Base-by-base conservation (phyloP, 257 asterid genomes). In the Forsythia suspensa region DNA sequence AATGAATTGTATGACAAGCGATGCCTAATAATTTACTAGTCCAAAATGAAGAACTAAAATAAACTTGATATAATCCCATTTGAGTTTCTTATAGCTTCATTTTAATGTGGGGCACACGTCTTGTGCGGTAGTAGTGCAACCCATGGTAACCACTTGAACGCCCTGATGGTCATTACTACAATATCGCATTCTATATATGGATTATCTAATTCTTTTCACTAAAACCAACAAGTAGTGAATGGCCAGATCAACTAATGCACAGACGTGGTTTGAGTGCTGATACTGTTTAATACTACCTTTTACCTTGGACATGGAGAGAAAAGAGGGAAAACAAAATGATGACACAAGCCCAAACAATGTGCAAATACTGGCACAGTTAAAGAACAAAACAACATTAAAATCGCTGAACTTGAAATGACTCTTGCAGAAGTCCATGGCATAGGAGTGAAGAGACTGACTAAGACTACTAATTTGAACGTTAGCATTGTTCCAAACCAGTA, bases 1-100 rank as follows among this genome's bases (percentile, higher is more conserved):
- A 20, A 51, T 78, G 65, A 68, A 48, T 43, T 75, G 8, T 39
- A 70, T n/a, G 55, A 37, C 74, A 74, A 61, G 77, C 68, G 42
- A 74, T 0, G n/a, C 20, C 57, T 48, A 13, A 48, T 48, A 48
- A 13, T 48, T 39, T 70, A 37, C 38, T 29, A 39, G 16, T 65
- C 16, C 43, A 36, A 37, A 40, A 41, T 8, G 15, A 68, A 37
- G 52, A n/a, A 63, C 21, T 9, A n/a, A 42, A 71, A 10, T 43
- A 61, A 78, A 8, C 77, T 46, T 36, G 61, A 43, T 43, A 10
- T 43, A 43, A 43, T 43, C 51, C 11, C 44, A 41, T 9, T 43
- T 43, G 51, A 43, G 15, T 48, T 48, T 48, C 57, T 13, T 48
- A 48, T 48, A 48, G 51, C 15, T 43, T 48, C 20, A 48, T 48